Conservation (phyloP, 2,329 filamentous ascomycete genomes). For the Trichoderma pleuroti region DNA sequence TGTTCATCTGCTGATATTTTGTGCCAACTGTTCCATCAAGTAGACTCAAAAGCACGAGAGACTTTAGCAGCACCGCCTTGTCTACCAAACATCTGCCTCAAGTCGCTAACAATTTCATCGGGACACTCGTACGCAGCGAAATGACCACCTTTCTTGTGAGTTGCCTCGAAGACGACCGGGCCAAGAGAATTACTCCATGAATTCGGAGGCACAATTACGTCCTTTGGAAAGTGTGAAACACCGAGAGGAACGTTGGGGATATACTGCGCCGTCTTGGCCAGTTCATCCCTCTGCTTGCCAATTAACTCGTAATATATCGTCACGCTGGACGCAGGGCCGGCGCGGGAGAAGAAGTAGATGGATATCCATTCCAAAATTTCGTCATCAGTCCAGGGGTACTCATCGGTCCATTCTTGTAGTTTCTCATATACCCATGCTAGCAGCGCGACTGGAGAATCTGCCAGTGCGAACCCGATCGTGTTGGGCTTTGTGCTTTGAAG, state of each 20-base stretch:
- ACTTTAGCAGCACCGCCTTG: not conserved
- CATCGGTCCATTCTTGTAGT: conserved; percentile 71
- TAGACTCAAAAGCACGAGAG: not conserved
- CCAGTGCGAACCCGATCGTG: conserved; percentile 66
- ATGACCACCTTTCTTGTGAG: conserved; percentile 53
- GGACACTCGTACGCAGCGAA: conserved; percentile 60
- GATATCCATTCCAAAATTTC: conserved; percentile 73
- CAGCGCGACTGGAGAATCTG: conserved; percentile 66
- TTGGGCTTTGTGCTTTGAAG: conserved; percentile 63
- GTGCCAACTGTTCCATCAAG: not conserved
- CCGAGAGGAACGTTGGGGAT: conserved; percentile 41
- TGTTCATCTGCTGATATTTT: not conserved
- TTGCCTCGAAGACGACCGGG: conserved; percentile 54
- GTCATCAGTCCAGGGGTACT: conserved; percentile 70
- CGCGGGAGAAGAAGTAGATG: conserved; percentile 67
- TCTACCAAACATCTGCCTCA: conserved; percentile 36
- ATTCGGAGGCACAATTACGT: conserved; percentile 51
- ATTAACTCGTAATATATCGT: conserved; percentile 69
- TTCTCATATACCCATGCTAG: conserved; percentile 82
- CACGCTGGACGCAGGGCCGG: conserved; percentile 64
- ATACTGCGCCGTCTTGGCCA: conserved; percentile 26
- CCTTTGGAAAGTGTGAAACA: conserved; percentile 55
- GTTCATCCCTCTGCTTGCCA: conserved; percentile 36
- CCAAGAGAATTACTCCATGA: conserved; percentile 58
- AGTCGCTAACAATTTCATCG: conserved; percentile 48